Conservation (phyloP, 495 filamentous ascomycete species). For the Penicillium atrosanguineum region DNA sequence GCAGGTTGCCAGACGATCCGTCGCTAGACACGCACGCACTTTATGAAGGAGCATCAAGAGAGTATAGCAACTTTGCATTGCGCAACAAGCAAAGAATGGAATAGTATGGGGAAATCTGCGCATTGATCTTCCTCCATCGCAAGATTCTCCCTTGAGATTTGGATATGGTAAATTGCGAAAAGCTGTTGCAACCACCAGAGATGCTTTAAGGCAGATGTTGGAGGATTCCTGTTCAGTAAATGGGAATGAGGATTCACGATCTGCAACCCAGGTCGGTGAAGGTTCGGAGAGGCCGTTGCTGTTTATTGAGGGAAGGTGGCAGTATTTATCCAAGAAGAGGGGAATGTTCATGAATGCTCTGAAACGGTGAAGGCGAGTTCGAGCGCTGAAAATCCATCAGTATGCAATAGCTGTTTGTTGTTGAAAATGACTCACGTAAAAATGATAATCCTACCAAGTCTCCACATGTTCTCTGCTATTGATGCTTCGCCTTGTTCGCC, state of each 20-base stretch:
- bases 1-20: slow-evolving; percentile 14
- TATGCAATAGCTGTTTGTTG: not conserved
- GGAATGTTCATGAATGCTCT: slow-evolving; percentile 50
- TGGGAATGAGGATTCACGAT: slow-evolving; percentile 29
- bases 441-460: slow-evolving; percentile 16
- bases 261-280: slow-evolving; percentile 13
- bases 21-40: slow-evolving; percentile 27
- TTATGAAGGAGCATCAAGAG: slow-evolving; percentile 44
- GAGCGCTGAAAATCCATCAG: slow-evolving; percentile 31
- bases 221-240: slow-evolving; percentile 46
- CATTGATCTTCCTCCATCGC: not conserved
- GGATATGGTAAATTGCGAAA: slow-evolving; percentile 43
- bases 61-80: slow-evolving; percentile 52
- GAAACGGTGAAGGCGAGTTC: slow-evolving; percentile 51
- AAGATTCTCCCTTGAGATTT: slow-evolving; percentile 16
- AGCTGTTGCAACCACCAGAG: slow-evolving; percentile 39
- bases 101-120: slow-evolving; percentile 40
- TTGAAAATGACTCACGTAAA: slow-evolving; percentile 13
- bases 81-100: slow-evolving; percentile 51
- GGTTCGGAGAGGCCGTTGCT: slow-evolving; percentile 13
- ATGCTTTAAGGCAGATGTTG: slow-evolving; percentile 44
- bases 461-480: slow-evolving; percentile 22
- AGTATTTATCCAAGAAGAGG: slow-evolving; percentile 48
- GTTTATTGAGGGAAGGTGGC: slow-evolving; percentile 42
- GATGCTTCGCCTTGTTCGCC: slow-evolving; percentile 8